Base-by-base conservation (phyloP, 2,329 filamentous ascomycete genomes). In the Pseudonectria buxi region DNA sequence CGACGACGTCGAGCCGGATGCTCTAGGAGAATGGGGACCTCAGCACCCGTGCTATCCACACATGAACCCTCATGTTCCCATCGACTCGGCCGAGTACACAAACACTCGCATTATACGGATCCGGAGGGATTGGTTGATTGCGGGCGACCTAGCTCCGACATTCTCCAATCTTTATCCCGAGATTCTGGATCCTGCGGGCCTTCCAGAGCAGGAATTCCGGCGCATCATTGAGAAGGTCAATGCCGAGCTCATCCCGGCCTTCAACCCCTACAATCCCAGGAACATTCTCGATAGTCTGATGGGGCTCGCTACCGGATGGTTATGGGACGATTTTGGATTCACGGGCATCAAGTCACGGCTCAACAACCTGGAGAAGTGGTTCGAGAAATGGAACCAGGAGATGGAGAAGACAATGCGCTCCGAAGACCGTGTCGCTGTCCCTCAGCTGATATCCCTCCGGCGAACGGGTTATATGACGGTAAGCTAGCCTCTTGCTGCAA, bases 101-200 rank as follows among this genome's bases (percentile, higher is more conserved):
- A 78, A 72, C 6, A 98, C 92, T 2, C 82, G 90, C 37, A 85
- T 98, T 45, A 95, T 98, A 52, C 82, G 92, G 12, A 83, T 98
- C 44, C 81, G 82, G 39, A 76, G 92, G 28, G 92, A 98, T 61
- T 98, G 89, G 85, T 81, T 96, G 63, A 62, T 89, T 22, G 76
- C 81, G 41, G 92, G 90, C 25, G 92, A 98, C 59, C 67, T 95
- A 18, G 90, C 89, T 2, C 92, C 92, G 0, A 87, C 89, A 0
- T 96, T 94, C 57, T 92, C 86, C 12, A 95, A 96, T 52, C 70
- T 95, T 3, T 98, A 98, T 53, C 92, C 92, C 0, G 92, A 98
- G 57, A 94, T 98, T 39, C 69, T 98, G 7, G 89, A 95, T 47
- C 86, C 88, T 1, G 78, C 77, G 0, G 78, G 89, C 24, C 65